These are phyloP conservation scores for Vitis hybrid DNA, from an alignment of 177 flowering plant species.

Conservation along the genomic window DNA sequence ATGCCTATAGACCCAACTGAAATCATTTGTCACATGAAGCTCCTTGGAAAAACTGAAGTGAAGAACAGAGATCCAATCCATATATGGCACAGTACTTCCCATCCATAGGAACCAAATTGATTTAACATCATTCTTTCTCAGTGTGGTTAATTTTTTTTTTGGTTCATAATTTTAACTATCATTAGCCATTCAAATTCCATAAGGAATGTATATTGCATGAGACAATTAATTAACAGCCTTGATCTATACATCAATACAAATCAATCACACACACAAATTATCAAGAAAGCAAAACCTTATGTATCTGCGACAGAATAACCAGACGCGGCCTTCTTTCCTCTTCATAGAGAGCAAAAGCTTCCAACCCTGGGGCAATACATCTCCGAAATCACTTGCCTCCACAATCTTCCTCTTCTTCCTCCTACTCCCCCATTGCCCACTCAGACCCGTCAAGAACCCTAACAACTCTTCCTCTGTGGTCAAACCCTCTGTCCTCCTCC, in stretches of 20 bases:
- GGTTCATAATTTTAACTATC: neutral
- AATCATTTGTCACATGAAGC: neutral
- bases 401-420: conserved; percentile 80
- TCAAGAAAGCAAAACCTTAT: conserved; percentile 51
- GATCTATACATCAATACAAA: neutral
- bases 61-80: neutral
- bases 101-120: neutral
- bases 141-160: neutral
- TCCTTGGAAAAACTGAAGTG: no score
- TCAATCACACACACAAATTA: neutral
- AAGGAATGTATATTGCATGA: neutral
- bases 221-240: neutral
- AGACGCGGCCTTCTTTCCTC: conserved; percentile 51
- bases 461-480: conserved; percentile 45
- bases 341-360: conserved; percentile 59
- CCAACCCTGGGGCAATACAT: conserved; percentile 70
- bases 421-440: conserved; percentile 69
- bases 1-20: no score
- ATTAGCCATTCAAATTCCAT: neutral
- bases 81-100: neutral
- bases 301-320: conserved; percentile 61
- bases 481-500: conserved; percentile 57
- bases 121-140: neutral
- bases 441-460: conserved; percentile 52
- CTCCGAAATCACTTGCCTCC: conserved; percentile 65